Base-by-base conservation (phyloP, 768 basidiomycete species). In the Mycena leptocephala region DNA sequence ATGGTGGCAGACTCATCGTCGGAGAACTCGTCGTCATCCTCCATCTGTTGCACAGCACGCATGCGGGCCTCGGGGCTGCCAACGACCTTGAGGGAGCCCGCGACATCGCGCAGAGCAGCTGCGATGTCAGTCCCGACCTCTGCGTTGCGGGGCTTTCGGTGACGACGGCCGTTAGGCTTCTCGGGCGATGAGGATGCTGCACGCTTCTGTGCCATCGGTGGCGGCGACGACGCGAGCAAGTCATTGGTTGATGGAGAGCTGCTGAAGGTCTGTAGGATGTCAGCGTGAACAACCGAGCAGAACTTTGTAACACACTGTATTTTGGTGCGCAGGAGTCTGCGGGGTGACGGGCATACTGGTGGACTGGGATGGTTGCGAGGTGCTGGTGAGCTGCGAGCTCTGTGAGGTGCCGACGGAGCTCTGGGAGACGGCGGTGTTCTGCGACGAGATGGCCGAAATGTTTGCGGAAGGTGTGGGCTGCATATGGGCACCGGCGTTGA, bases 51-150 rank as follows among this genome's bases (percentile, higher is more conserved):
- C 3, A 62, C 61, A 11, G 61, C 61, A 8, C 61, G 39, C 1
- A 0, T 4, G 3, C 37, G 61, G 14, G 24, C 39, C 24, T 62
- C 37, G 9, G 37, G 37, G 39, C 61, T 62, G 10, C 37, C 35
- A 39, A 62, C 61, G 1, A 62, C 61, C 61, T 62, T 62, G n/a
- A 62, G 37, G 10, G 61, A 62, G n/a, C 61, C 37, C n/a, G 61
- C 61, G 1, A 62, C 14, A 3, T 62, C 61, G 35, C 61, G 61
- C 37, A 62, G 41, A 20, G 62, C 41, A 43, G 39, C 5, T 10
- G 39, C 62, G 18, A 63, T 43, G 26, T 30, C 39, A 33, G 39
- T 28, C 24, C 39, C 62, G 11, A 28, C 62, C 26, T 63, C 62
- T 16, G 62, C 39, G 10, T 63, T 63, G 62, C 62, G 58, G 3